Evolutionary conservation across 2,329 filamentous ascomycete species (phyloP), one percentile per base, ranked within the genome.

Genomic region (Aureobasidium melanogenum): DNA sequence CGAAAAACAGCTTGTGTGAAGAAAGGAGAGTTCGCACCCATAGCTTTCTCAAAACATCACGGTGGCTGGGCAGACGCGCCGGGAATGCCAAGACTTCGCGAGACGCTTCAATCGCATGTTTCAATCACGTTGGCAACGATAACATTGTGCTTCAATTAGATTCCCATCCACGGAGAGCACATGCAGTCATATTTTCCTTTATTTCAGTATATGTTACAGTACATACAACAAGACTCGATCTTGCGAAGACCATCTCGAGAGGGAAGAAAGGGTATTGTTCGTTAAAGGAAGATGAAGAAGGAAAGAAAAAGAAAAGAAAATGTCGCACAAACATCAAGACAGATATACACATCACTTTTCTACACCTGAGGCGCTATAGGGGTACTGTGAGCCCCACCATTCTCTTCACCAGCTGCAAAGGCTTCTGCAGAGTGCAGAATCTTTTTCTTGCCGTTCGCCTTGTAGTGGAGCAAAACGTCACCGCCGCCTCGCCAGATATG

Each of bases 401-500:
- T 5, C 32, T 36, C 32, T 5, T 36, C 46, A 17, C 5, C n/a
- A 5, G 28, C 12, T 5, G 17, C 41, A 38, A 47, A 48, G 9
- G 63, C 60, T 1, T 57, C 54, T 15, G 54, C 28, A 24, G 64
- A 63, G 54, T 69, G 66, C 39, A 64, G 22, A 36, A 80, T 80
- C 63, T 83, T 79, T 74, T 90, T 93, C 69, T 84, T 85, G n/a
- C 91, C 92, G 68, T 97, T 99, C 56, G 88, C 82, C 71, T 92
- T 95, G 80, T 99, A 99, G 70, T 91, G 84, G 54, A 99, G 79
- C 58, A 96, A 76, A 65, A 99, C 88, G 74, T 99, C 94, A 68
- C 88, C 92, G n/a, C 91, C 91, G 46, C 89, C 91, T 69, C 95
- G 91, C 94, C 94, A 99, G 59, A 97, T 81, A 70, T 96, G 91